Evolutionary conservation across 768 basidiomycete species (phyloP).

Genomic region (Tylopilus sp.): DNA sequence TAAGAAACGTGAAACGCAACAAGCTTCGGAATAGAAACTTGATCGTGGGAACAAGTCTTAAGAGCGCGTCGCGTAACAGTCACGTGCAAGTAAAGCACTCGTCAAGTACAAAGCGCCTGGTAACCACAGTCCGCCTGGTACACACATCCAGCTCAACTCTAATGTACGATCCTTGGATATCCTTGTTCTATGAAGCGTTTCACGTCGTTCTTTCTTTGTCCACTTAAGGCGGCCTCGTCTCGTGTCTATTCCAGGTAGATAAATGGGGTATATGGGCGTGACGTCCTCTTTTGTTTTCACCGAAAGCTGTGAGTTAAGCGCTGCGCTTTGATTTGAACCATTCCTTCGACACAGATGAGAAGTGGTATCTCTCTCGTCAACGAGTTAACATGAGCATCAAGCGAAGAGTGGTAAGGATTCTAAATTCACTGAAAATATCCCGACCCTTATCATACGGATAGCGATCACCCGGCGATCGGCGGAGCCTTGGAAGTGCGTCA

Average conservation of each 20-base stretch:
- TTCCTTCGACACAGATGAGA: background rate
- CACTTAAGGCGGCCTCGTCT: constrained; percentile 1
- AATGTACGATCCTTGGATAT: background rate
- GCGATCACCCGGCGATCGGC: background rate
- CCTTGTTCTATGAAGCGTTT: constrained; percentile 8
- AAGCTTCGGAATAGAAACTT: constrained; percentile 21
- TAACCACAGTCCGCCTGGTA: background rate
- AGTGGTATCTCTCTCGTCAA: background rate
- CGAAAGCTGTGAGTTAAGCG: background rate
- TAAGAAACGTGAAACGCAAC: constrained; percentile 27
- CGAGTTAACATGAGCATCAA: background rate
- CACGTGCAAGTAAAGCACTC: constrained; percentile 31
- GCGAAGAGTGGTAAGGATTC: background rate
- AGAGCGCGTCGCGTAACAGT: constrained; percentile 38
- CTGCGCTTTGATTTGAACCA: constrained; percentile 6
- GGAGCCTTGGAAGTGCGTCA: background rate
- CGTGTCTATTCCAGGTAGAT: background rate
- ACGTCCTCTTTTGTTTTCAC: background rate
- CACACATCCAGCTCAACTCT: background rate
- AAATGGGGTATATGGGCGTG: constrained; percentile 1
- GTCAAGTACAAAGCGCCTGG: background rate
- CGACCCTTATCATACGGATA: background rate
- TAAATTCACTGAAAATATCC: background rate
- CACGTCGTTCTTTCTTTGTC: background rate
- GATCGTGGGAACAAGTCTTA: constrained; percentile 32